Percentiles rank a stretch among this genome's conserved stretches.
These are phyloP conservation scores for Tylopilus sp. DNA, from an alignment of 1,284 basidiomycete genomes.

Conservation along the genomic window DNA sequence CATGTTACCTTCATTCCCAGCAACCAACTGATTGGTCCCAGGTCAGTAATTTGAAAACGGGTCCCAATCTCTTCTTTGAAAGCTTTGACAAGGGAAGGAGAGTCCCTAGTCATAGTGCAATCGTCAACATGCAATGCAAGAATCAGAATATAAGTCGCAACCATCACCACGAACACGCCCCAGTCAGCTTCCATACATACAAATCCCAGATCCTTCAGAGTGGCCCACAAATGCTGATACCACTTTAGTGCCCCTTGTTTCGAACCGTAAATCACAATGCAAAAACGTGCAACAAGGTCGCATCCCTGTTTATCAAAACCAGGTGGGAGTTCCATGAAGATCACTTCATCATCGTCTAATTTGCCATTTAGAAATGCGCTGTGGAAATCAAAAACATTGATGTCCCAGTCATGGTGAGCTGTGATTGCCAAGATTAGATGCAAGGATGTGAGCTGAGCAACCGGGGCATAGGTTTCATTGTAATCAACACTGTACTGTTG, in stretches of 20 bases:
- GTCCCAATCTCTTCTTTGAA: not conserved
- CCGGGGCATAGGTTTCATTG: not conserved
- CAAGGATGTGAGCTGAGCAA: not conserved
- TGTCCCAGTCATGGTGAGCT: not conserved
- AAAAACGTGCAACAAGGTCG: too few species aligned
- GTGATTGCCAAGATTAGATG: too few species aligned
- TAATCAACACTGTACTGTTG: not conserved
- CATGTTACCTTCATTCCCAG: too few species aligned
- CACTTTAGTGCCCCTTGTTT: slow-evolving; percentile 15
- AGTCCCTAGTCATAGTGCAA: not conserved
- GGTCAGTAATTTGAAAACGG: too few species aligned
- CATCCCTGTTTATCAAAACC: too few species aligned
- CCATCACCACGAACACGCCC: not conserved
- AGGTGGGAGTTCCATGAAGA: too few species aligned
- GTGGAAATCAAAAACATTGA: slow-evolving; percentile 12
- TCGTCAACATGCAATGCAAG: slow-evolving; percentile 7
- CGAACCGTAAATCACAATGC: not conserved
- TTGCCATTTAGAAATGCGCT: too few species aligned
- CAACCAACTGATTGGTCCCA: too few species aligned
- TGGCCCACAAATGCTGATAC: not conserved
- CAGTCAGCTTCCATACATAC: not conserved
- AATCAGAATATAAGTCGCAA: not conserved
- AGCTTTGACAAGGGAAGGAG: slow-evolving; percentile 1
- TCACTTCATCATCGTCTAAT: too few species aligned
- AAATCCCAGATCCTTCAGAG: not conserved